phyloP scores from a whole-genome alignment of 768 basidiomycete genomes.

The Calvatia gigantea region DNA sequence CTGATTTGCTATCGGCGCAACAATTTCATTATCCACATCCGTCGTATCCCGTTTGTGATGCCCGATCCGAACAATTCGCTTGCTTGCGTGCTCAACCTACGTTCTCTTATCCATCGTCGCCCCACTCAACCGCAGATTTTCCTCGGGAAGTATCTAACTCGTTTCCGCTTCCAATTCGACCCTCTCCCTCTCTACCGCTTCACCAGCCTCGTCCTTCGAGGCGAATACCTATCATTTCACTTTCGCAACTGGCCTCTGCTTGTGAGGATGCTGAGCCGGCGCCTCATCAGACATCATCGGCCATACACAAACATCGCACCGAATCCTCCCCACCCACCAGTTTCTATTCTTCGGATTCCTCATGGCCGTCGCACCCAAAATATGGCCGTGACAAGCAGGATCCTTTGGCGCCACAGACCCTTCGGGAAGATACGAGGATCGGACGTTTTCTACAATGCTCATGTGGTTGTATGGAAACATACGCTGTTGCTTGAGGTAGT shows the following conservation, averaged over 20 bases:
- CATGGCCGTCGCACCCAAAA: neutral
- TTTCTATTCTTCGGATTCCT: neutral
- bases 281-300: slow-evolving; percentile 9
- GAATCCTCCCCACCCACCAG: neutral
- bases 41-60: slow-evolving; percentile 4
- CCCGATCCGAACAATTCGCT: neutral
- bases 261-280: slow-evolving; percentile 24
- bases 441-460: slow-evolving; percentile 23
- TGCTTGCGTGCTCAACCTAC: slow-evolving; percentile 4
- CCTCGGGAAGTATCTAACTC: slow-evolving; percentile 15
- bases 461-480: slow-evolving; percentile 36
- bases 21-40: neutral
- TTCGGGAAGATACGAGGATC: neutral
- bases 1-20: neutral
- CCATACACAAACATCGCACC: neutral
- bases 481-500: slow-evolving; percentile 15
- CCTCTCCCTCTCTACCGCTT: slow-evolving; percentile 30
- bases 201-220: slow-evolving; percentile 46
- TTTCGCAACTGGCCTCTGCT: slow-evolving; percentile 37
- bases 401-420: neutral
- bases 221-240: slow-evolving; percentile 40
- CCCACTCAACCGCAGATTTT: slow-evolving; percentile 18
- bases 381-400: neutral
- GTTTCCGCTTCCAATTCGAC: slow-evolving; percentile 17
- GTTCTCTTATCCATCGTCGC: slow-evolving; percentile 4